phyloP scores from a whole-genome alignment of 2,329 filamentous ascomycete species.

The Penicillium italicum region DNA sequence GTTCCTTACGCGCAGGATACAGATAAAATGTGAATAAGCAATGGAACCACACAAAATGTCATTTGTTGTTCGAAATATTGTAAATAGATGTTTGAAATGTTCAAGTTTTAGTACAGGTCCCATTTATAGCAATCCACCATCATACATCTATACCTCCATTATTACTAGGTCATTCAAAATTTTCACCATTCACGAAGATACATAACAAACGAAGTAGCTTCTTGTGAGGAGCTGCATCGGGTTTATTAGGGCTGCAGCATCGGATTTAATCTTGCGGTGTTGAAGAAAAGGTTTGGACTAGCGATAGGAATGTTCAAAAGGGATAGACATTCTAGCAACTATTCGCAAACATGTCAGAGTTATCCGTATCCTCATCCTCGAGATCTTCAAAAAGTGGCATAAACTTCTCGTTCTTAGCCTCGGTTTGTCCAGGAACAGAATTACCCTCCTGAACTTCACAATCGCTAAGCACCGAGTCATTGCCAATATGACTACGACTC shows the following conservation, averaged over 20 bases:
- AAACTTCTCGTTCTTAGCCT: background rate
- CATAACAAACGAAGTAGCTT: too few relatives aligned
- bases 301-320: background rate
- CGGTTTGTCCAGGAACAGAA: background rate
- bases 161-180: too few relatives aligned
- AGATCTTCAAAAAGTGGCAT: constrained; percentile 1
- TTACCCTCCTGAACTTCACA: background rate
- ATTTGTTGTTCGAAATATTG: background rate
- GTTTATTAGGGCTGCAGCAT: too few relatives aligned
- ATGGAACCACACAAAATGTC: background rate
- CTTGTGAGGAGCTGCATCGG: too few relatives aligned
- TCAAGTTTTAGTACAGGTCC: background rate
- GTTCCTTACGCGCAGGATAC: background rate
- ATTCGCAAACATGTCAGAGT: background rate
- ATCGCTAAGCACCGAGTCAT: background rate
- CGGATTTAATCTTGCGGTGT: too few relatives aligned
- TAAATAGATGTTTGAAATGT: background rate
- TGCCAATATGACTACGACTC: background rate
- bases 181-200: too few relatives aligned
- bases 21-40: background rate
- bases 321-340: background rate
- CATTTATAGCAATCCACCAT: background rate
- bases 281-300: too few relatives aligned
- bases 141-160: too few relatives aligned
- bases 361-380: background rate